Percentiles rank a stretch among this genome's conserved stretches.
Conservation (phyloP, 129 eudicot species). For the Pulicaria dysenterica region DNA sequence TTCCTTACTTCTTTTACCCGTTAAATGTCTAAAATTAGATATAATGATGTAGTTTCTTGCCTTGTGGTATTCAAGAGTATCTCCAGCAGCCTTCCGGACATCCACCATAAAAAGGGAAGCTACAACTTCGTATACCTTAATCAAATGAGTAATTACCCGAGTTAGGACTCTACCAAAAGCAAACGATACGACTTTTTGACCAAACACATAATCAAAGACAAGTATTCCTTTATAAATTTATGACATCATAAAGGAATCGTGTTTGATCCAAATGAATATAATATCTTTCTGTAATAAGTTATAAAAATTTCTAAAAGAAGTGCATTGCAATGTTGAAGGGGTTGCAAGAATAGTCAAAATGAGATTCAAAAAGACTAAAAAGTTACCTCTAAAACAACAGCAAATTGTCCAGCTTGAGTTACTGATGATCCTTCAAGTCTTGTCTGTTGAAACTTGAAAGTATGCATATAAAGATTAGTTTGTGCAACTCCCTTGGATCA, state of each 20-base stretch:
- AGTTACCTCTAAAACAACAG: constrained; percentile 79
- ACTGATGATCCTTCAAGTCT: constrained; percentile 75
- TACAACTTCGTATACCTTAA: constrained; percentile 86
- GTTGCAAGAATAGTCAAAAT: too few species aligned
- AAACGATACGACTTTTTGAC: not conserved
- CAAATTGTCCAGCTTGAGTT: constrained; percentile 55
- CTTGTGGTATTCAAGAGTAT: constrained; percentile 97
- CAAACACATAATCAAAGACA: too few species aligned
- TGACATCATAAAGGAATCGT: too few species aligned
- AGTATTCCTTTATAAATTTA: too few species aligned
- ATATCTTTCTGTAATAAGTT: too few species aligned
- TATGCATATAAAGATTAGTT: not conserved
- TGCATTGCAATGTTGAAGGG: not conserved
- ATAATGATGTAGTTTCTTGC: constrained; percentile 37
- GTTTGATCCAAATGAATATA: too few species aligned
- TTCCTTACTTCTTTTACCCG: not conserved
- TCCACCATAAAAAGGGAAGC: constrained; percentile 95
- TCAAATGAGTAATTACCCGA: not conserved
- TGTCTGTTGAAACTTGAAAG: constrained; percentile 43
- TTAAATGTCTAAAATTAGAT: not conserved
- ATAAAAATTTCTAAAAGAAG: too few species aligned
- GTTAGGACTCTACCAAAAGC: constrained; percentile 2
- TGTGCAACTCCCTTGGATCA: not conserved
- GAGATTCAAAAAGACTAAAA: not conserved
- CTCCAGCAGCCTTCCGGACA: constrained; percentile 99